These are phyloP conservation scores for Purpureocillium lavendulum DNA, from an alignment of 2,329 filamentous ascomycete genomes.

Conservation along the genomic window DNA sequence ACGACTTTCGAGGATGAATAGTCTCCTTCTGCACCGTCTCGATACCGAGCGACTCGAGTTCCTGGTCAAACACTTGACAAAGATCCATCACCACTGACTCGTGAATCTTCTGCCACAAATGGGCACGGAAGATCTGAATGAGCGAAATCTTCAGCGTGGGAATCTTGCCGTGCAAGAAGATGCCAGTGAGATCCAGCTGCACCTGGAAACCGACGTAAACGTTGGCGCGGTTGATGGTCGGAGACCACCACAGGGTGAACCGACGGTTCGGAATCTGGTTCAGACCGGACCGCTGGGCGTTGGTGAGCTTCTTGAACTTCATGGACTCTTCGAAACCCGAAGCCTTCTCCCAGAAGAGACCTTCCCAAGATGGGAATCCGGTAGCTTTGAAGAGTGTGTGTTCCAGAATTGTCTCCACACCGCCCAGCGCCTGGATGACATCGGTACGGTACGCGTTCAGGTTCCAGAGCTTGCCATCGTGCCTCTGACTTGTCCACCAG, in stretches of 20 bases:
- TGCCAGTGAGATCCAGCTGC: constrained; percentile 92
- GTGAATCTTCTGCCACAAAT: constrained; percentile 99
- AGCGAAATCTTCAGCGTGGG: constrained; percentile 95
- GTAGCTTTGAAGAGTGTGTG: constrained; percentile 96
- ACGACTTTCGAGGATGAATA: constrained; percentile 96
- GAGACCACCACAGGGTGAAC: constrained; percentile 97
- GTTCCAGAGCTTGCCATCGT: constrained; percentile 97
- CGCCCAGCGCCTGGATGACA: constrained; percentile 90
- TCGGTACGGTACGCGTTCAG: constrained; percentile 93
- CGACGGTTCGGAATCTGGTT: constrained; percentile 98
- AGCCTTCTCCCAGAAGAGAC: constrained; percentile 79
- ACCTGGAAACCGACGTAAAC: constrained; percentile 99
- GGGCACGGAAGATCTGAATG: constrained; percentile 98
- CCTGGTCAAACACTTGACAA: constrained; percentile 96
- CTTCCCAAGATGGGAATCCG: constrained; percentile 94
- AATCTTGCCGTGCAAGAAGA: constrained; percentile 98
- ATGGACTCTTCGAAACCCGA: constrained; percentile 56
- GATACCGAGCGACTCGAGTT: constrained; percentile 89
- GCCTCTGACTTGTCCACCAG: constrained; percentile 97
- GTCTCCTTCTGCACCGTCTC: constrained; percentile 99
- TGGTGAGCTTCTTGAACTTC: constrained; percentile 99
- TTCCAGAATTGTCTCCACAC: constrained; percentile 96
- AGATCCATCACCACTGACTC: constrained; percentile 98
- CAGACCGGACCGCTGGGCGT: constrained; percentile 90
- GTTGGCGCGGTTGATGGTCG: constrained; percentile 88